Evolutionary conservation across 169 alveolate species (phyloP), one percentile per base, ranked within the genome.

Genomic region (Eimeria praecox): DNA sequence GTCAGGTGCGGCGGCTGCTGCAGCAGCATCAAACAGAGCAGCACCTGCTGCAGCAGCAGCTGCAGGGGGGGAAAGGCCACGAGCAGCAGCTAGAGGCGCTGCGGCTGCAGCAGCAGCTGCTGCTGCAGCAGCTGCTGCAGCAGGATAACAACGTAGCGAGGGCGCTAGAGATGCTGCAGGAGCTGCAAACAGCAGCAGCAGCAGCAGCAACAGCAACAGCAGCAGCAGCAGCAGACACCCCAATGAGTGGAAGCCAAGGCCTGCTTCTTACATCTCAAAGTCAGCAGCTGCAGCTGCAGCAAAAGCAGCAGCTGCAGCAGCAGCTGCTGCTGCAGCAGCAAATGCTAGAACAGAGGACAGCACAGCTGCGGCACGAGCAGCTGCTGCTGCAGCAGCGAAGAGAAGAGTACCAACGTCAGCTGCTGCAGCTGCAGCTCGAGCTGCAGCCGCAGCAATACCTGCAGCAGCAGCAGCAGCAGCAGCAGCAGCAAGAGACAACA

Each of bases 51-150:
- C 75, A 54, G 75, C 91, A 83, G 75, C 91, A 83, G 91, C 71
- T 83, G 20, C 59, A 83, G 64, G 91, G 77, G 40, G 91, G 91
- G 33, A 83, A 30, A 27, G 91, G 54, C 8, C 91, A 54, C 56
- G 91, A 83, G 40, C 77, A 83, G 52, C 71, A 49, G 77, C 75
- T 83, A 6, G 91, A 83, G 54, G 91, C 78, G 49, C 89, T 80
- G n/a, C 59, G 49, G 40, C 49, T 16, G 75, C 77, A 83, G 91
- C 91, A 83, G 91, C 77, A 52, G n/a, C 46, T 27, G 46, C 91
- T 83, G 91, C 77, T 30, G 77, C 91, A 83, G 52, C 91, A 83
- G 91, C 75, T 83, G 91, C 91, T 83, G 77, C 77, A 52, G 71
- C 91, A 83, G 75, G 91, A 83, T 22, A 54, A 75, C 40, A 83